Evolutionary conservation across 805 yeast species (phyloP).

Genomic region (Wickerhamiella qilinensis): DNA sequence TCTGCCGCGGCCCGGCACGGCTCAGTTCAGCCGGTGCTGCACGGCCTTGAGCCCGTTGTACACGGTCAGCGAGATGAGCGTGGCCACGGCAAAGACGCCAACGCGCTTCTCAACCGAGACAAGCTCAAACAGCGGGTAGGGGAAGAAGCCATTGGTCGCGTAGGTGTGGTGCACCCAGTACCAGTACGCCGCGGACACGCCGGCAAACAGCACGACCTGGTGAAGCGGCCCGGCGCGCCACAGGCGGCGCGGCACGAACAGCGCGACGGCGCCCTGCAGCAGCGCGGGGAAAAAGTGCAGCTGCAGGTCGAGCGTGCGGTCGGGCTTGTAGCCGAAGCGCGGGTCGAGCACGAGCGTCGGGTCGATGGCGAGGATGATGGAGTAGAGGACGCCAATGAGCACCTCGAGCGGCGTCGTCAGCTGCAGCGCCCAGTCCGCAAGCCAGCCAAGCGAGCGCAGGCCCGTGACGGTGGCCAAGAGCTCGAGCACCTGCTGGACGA

Average conservation of each 20-base stretch:
- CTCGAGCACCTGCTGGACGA: conserved; percentile 13
- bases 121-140: conserved; percentile 20
- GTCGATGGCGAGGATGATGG: conserved; percentile 18
- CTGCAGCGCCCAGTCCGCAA: conserved; percentile 13
- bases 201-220: conserved; percentile 10
- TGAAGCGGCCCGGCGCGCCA: conserved; percentile 15
- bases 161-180: conserved; percentile 19
- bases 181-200: conserved; percentile 20
- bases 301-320: conserved; percentile 17
- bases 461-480: conserved; percentile 20
- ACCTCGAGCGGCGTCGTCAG: conserved; percentile 21
- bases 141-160: conserved; percentile 18
- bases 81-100: conserved; percentile 13
- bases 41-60: conserved; percentile 14
- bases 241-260: conserved; percentile 12
- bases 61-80: conserved; percentile 9
- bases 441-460: conserved; percentile 8
- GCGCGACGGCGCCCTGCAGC: conserved; percentile 14
- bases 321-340: conserved; percentile 12
- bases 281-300: conserved; percentile 21
- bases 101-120: conserved; percentile 12
- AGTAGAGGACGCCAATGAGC: conserved; percentile 19
- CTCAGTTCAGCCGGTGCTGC: conserved; percentile 7
- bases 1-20: too few species aligned
- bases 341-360: conserved; percentile 17